Conservation (phyloP, 208 protist species). For the Crithidia thermophila region DNA sequence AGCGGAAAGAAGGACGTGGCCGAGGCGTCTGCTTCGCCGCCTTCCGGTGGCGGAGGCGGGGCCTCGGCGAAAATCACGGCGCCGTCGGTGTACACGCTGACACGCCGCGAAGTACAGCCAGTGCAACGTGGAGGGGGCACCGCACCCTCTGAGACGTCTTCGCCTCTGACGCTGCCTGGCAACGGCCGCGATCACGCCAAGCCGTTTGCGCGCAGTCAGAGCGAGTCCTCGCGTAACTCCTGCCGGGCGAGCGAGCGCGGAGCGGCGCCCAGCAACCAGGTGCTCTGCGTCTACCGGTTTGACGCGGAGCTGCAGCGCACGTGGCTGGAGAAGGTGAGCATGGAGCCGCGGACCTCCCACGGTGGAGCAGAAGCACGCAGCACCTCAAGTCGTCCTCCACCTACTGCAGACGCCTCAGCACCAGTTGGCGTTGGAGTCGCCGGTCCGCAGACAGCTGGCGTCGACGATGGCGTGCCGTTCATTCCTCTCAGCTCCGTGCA, state of each 20-base stretch:
- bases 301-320: conserved; percentile 9
- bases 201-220: too few relatives aligned
- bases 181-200: too few relatives aligned
- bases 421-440: too few relatives aligned
- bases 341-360: neutral
- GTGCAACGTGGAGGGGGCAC: too few relatives aligned
- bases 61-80: too few relatives aligned
- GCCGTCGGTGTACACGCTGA: too few relatives aligned
- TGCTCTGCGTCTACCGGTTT: conserved; percentile 6
- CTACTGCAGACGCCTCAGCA: neutral
- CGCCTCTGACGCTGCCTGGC: too few relatives aligned
- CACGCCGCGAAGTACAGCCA: too few relatives aligned
- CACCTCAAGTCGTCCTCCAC: neutral
- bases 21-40: neutral
- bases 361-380: neutral
- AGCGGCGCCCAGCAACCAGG: neutral
- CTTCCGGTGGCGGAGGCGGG: too few relatives aligned
- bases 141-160: too few relatives aligned
- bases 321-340: conserved; percentile 21
- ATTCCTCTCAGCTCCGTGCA: conserved; percentile 5
- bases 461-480: neutral
- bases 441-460: neutral
- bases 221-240: too few relatives aligned
- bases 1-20: neutral
- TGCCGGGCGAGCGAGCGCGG: neutral